phyloP scores from a whole-genome alignment of 1,284 basidiomycete species.

The Sporisorium iseilematis-ciliati region DNA sequence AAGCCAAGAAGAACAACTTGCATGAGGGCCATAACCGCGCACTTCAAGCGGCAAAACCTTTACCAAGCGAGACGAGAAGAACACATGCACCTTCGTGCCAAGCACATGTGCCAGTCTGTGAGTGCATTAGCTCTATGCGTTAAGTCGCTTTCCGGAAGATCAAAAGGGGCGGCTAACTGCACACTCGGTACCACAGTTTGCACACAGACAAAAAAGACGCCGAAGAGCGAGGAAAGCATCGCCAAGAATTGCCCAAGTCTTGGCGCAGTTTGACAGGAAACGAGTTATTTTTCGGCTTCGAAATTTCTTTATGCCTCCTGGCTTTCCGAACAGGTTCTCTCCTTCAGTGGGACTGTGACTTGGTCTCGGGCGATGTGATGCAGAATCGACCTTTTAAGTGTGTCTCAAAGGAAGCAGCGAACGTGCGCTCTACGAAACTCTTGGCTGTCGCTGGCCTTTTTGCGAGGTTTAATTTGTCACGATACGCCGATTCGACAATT shows the following conservation, averaged over 20 bases:
- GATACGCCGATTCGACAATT: not conserved
- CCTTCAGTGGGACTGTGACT: not conserved
- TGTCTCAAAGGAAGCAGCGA: too few species aligned
- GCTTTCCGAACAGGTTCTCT: not conserved
- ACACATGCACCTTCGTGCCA: not conserved
- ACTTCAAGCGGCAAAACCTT: not conserved
- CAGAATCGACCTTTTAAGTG: too few species aligned
- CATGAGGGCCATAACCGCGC: too few species aligned
- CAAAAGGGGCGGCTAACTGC: not conserved
- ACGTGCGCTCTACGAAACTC: not conserved
- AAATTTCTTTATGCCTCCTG: not conserved
- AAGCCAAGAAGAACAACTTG: slow-evolving; percentile 11
- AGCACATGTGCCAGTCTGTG: slow-evolving; percentile 8
- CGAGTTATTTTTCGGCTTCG: not conserved
- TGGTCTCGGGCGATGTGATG: too few species aligned
- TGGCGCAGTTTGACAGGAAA: slow-evolving; percentile 30
- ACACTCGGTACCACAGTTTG: not conserved
- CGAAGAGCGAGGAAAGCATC: slow-evolving; percentile 1
- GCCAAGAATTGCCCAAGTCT: slow-evolving; percentile 28
- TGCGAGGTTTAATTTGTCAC: not conserved
- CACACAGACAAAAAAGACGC: not conserved
- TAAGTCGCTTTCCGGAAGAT: not conserved
- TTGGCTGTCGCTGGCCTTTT: not conserved
- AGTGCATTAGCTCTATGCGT: too few species aligned
- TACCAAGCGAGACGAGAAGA: not conserved